A percentile compares a stretch with the other conserved stretches of the same genome.
Conservation (phyloP, 306 rosid genomes). For the Prunus armeniaca region DNA sequence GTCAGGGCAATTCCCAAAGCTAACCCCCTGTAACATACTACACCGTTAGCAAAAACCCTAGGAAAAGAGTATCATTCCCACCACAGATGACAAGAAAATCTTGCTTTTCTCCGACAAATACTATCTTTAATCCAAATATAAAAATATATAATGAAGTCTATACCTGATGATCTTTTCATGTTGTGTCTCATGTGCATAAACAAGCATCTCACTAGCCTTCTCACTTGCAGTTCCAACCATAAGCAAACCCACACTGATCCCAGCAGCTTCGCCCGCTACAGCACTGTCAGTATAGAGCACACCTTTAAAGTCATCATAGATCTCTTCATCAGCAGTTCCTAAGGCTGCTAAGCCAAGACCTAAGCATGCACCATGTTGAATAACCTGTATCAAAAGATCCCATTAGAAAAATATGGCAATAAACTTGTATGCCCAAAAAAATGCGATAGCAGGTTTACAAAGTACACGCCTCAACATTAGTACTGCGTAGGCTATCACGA, state of each 20-base stretch:
- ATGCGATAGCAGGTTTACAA: not conserved
- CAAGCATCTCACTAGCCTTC: slow-evolving; percentile 94
- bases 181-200: slow-evolving; percentile 92
- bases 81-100: not conserved
- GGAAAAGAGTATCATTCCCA: not conserved
- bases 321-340: slow-evolving; percentile 92
- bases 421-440: slow-evolving; percentile 8
- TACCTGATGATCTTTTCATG: slow-evolving; percentile 92
- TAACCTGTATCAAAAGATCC: slow-evolving; percentile 53
- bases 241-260: slow-evolving; percentile 92
- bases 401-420: slow-evolving; percentile 4
- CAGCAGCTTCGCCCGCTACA: slow-evolving; percentile 97
- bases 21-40: slow-evolving; percentile 62
- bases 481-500: slow-evolving; percentile 81
- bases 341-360: slow-evolving; percentile 96
- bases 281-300: slow-evolving; percentile 95
- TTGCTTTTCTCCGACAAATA: not conserved
- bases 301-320: slow-evolving; percentile 78
- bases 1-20: slow-evolving; percentile 93
- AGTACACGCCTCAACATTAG: slow-evolving; percentile 78
- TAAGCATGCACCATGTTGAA: slow-evolving; percentile 94
- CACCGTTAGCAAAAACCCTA: slow-evolving; percentile 7
- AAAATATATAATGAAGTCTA: slow-evolving; percentile 15
- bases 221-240: slow-evolving; percentile 98
- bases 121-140: not conserved